Base-by-base conservation (phyloP, 805 yeast genomes). In the Groenewaldozyma tartarivorans region DNA sequence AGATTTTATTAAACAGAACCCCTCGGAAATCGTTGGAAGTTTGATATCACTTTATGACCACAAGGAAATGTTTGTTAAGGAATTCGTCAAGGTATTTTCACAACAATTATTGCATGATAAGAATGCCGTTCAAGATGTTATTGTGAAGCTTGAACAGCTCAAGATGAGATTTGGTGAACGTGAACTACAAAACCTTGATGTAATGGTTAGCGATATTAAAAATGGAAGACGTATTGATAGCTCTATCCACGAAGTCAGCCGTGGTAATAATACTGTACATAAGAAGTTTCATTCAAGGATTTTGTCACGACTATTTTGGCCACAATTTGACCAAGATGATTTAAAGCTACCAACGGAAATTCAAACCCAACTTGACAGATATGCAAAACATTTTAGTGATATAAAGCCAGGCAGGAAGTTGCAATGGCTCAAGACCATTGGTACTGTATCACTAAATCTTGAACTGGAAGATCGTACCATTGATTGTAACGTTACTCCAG, bases 281-380 rank as follows among this genome's bases (percentile, higher is more conserved):
- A 22, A 17, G 4, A 36, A 24, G 1, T 63, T 79, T 24, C 75
- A 74, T 40, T 74, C 84, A 0, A 68, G 80, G 2, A 67, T 86
- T 16, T 61, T 90, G 7, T 86, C 96, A 1, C 75, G 81, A 45
- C 58, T 82, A 16, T 90, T 78, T 56, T 90, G 98, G 98, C 85
- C 88, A 0, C 54, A 68, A 3, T 52, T 72, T n/a, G 52, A 65
- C 21, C 58, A 62, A 4, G 68, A 66, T 24, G 53, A 56, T n/a
- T 69, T 76, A 48, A 55, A 51, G 5, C 51, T 78, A 2, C 92
- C 94, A 0, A 47, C 49, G 0, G 51, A 42, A 1, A 58, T 86
- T 1, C 54, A 64, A 21, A 34, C 54, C 22, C 48, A 51, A 16
- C 35, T 56, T 41, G 62, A 67, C 1, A 46, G 50, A 1, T 85